Conservation (phyloP, 108 stramenopile genomes). For the Cyclotella distinguenda region DNA sequence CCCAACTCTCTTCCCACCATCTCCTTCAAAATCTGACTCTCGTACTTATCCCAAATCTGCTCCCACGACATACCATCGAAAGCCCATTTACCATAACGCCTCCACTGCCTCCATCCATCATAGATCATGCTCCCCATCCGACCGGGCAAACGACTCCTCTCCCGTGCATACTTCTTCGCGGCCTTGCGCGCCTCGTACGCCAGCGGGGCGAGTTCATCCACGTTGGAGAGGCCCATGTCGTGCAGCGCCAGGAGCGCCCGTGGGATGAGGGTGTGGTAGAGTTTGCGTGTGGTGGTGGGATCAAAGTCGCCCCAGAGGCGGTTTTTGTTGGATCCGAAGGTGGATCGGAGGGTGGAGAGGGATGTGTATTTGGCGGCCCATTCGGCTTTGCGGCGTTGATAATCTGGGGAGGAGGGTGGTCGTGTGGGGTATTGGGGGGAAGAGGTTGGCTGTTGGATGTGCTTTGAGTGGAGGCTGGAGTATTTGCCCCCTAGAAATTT, state of each 20-base stretch:
- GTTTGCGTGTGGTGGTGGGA: conserved; percentile 60
- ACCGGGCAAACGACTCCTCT: conserved; percentile 80
- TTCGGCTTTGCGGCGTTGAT: conserved; percentile 65
- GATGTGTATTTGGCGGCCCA: conserved; percentile 82
- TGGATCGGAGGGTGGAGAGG: conserved; percentile 63
- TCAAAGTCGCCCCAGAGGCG: conserved; percentile 86
- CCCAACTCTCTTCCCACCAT: no score
- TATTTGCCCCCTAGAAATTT: not conserved
- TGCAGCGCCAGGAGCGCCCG: conserved; percentile 74
- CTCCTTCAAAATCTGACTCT: conserved; percentile 60
- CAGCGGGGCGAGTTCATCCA: conserved; percentile 83
- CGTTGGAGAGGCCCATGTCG: conserved; percentile 12
- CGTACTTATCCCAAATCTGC: conserved; percentile 94
- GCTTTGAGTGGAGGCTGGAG: conserved; percentile 10
- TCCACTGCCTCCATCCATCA: conserved; percentile 86
- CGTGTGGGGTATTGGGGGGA: not conserved
- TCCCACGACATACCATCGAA: conserved; percentile 89
- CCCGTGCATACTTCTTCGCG: conserved; percentile 91
- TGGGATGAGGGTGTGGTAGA: conserved; percentile 86
- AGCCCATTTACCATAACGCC: conserved; percentile 83
- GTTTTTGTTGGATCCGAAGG: conserved; percentile 85
- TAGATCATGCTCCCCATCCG: conserved; percentile 77
- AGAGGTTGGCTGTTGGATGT: not conserved
- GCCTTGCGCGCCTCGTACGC: conserved; percentile 90
- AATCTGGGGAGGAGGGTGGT: conserved; percentile 33